These are phyloP conservation scores for Fusarium ramigenum DNA, from an alignment of 2,329 filamentous ascomycete species.

Conservation along the genomic window DNA sequence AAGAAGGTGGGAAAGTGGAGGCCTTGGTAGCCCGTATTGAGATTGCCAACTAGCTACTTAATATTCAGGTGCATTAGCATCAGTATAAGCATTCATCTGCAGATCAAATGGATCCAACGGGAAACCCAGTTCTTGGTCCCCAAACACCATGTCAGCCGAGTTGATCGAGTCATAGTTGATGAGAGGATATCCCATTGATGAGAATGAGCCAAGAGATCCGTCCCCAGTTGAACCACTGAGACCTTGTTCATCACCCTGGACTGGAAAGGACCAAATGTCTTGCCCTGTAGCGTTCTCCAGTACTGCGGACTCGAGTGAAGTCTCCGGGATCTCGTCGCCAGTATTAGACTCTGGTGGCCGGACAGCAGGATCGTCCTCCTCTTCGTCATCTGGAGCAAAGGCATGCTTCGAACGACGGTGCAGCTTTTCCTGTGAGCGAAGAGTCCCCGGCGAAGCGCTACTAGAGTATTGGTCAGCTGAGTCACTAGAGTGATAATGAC, in stretches of 20 bases:
- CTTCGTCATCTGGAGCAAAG: constrained; percentile 22
- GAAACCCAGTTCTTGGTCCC: constrained; percentile 3
- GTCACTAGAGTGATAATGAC: too few relatives aligned
- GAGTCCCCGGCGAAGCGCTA: neutral
- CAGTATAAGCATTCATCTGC: constrained; percentile 29
- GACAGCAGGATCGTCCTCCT: constrained; percentile 13
- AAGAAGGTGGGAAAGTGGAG: too few relatives aligned
- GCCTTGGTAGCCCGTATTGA: neutral
- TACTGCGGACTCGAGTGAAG: rapidly evolving
- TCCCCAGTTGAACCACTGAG: neutral
- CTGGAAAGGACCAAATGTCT: constrained; percentile 15
- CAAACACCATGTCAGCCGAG: neutral
- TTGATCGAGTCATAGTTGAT: constrained; percentile 16
- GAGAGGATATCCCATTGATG: neutral
- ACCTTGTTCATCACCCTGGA: neutral
- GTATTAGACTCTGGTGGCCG: neutral
- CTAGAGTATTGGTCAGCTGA: neutral
- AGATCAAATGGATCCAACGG: constrained; percentile 31
- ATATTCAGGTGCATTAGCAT: neutral
- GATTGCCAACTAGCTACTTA: neutral
- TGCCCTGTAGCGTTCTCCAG: neutral
- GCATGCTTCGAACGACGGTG: constrained; percentile 37
- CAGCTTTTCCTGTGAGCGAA: constrained; percentile 9
- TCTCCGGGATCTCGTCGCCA: neutral
- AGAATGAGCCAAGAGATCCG: neutral